Conservation (phyloP, 2,329 filamentous ascomycete species). For the Alternaria metachromatica region DNA sequence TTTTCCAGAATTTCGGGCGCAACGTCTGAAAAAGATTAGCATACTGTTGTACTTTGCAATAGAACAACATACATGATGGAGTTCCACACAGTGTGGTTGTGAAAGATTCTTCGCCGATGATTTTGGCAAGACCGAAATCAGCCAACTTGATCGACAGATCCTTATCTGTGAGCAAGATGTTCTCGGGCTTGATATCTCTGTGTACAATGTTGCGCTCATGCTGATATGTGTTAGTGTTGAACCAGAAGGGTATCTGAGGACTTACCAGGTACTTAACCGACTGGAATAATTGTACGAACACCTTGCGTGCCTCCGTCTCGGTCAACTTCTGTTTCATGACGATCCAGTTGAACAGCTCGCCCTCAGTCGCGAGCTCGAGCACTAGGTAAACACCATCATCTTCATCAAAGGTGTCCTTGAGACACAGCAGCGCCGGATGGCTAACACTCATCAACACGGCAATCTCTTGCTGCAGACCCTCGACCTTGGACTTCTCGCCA, state of each 20-base stretch:
- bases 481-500: slow-evolving; percentile 82
- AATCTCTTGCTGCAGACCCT: slow-evolving; percentile 92
- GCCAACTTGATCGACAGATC: slow-evolving; percentile 88
- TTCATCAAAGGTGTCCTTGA: slow-evolving; percentile 96
- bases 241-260: slow-evolving; percentile 2
- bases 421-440: slow-evolving; percentile 88
- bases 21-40: slow-evolving; percentile 65
- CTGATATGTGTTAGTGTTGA: slow-evolving; percentile 57
- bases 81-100: slow-evolving; percentile 95
- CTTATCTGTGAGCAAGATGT: slow-evolving; percentile 88
- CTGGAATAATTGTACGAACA: slow-evolving; percentile 91
- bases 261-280: slow-evolving; percentile 93
- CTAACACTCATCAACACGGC: slow-evolving; percentile 96
- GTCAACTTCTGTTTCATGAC: slow-evolving; percentile 87
- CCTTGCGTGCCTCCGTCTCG: slow-evolving; percentile 81
- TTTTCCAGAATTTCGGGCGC: slow-evolving; percentile 93
- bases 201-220: slow-evolving; percentile 98
- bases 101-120: slow-evolving; percentile 97
- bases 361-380: slow-evolving; percentile 86
- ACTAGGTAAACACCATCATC: slow-evolving; percentile 88
- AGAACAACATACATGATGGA: slow-evolving; percentile 70
- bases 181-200: slow-evolving; percentile 96
- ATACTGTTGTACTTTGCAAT: neutral
- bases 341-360: slow-evolving; percentile 95
- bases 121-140: slow-evolving; percentile 96